Conservation (phyloP, 768 basidiomycete species). For the Mrakia blollopis region DNA sequence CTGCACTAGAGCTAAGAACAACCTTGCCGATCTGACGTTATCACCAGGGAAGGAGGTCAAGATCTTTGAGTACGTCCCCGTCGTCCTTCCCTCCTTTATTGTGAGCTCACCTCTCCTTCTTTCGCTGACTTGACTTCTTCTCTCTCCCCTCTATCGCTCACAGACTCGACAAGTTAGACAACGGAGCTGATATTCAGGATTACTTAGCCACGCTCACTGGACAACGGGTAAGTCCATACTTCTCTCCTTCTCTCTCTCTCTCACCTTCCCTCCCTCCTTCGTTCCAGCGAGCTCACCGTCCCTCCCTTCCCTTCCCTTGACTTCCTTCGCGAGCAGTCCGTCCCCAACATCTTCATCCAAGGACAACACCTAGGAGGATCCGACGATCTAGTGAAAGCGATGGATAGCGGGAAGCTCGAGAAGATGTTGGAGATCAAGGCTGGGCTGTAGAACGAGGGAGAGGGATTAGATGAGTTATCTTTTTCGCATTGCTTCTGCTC, state of each 20-base stretch:
- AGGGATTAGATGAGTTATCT: background rate
- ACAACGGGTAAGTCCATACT: background rate
- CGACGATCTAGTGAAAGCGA: constrained; percentile 11
- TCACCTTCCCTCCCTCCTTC: no score
- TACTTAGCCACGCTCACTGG: constrained; percentile 3
- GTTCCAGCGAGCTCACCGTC: background rate
- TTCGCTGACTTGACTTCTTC: background rate
- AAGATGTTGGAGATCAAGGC: constrained; percentile 11
- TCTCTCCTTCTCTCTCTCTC: background rate
- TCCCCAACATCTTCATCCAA: constrained; percentile 24
- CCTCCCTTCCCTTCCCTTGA: no score
- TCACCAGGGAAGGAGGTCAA: constrained; percentile 16
- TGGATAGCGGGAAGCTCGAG: background rate
- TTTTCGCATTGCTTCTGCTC: no score
- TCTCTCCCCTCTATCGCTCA: background rate
- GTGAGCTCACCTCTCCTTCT: background rate
- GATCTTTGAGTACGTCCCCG: constrained; percentile 16
- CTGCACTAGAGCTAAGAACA: constrained; percentile 13
- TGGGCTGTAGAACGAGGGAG: background rate
- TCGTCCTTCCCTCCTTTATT: background rate
- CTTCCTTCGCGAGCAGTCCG: background rate
- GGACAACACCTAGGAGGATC: constrained; percentile 15
- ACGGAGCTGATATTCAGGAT: constrained; percentile 22
- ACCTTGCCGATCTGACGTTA: background rate
- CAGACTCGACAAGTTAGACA: constrained; percentile 20